Evolutionary conservation across 2,329 filamentous ascomycete genomes (phyloP), one percentile per base, ranked within the genome.

Genomic region (Magnaporthiopsis incrustans): DNA sequence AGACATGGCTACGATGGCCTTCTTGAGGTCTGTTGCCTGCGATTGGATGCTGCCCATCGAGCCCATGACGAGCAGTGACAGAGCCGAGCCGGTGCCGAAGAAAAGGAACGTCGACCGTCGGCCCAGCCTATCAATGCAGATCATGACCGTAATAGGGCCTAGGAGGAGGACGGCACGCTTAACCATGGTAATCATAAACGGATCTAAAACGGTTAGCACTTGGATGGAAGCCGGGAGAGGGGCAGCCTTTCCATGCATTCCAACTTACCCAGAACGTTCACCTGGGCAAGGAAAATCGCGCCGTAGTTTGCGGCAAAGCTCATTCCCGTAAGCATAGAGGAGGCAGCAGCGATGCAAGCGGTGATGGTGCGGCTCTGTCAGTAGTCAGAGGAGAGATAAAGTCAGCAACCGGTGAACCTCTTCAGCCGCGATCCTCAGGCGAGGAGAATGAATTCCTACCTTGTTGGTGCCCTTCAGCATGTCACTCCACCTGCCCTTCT

Each of bases 401-500:
- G 44, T 53, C 44, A 53, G 44, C 44, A 53, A 10, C 7, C 7
- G 11, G 8, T 1, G 18, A 53, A 53, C 22, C 10, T 25, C 8
- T 4, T 7, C 44, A 25, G 44, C 15, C 6, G n/a, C 18, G n/a
- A 11, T 5, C 7, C 22, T 30, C n/a, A n/a, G n/a, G n/a, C n/a
- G n/a, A 25, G n/a, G 44, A 25, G 44, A 8, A 33, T n/a, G 33
- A 57, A 12, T n/a, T 4, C 63, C 6, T 32, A 63, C 65, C 63
- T 63, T 63, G 59, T 66, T 66, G 3, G 66, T 65, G 14, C 67
- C 66, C 38, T 59, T 59, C 27, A 66, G 60, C 58, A 67, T 33
- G 38, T 67, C 67, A 22, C n/a, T 50, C 60, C 60, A 57, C n/a
- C 18, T 56, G 27, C 60, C 60, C 60, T 62, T 6, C 44, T 62